phyloP scores from a whole-genome alignment of 257 asterid species.

The Apocynum venetum region DNA sequence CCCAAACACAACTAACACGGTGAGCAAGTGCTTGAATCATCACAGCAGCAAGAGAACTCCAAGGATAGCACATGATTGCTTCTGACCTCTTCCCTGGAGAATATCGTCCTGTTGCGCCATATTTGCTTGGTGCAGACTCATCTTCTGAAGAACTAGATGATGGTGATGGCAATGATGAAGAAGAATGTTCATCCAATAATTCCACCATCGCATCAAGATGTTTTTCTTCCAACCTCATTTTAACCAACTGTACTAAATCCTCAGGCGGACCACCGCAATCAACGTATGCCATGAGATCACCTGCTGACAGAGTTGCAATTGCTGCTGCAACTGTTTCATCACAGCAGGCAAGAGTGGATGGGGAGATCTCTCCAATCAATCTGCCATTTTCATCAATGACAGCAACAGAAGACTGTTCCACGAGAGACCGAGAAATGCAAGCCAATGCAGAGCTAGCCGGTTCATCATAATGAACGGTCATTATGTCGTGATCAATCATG shows the following conservation, averaged over 20 bases:
- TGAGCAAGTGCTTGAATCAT: slow-evolving; percentile 78
- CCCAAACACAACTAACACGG: slow-evolving; percentile 72
- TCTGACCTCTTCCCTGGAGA: slow-evolving; percentile 52
- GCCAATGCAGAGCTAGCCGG: slow-evolving; percentile 59
- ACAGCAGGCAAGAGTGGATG: slow-evolving; percentile 59
- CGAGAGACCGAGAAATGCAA: slow-evolving; percentile 35
- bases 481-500: slow-evolving; percentile 45
- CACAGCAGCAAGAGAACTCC: slow-evolving; percentile 78
- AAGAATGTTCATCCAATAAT: slow-evolving; percentile 48
- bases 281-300: slow-evolving; percentile 67
- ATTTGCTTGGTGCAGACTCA: slow-evolving; percentile 34
- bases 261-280: slow-evolving; percentile 71
- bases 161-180: slow-evolving; percentile 24
- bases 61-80: slow-evolving; percentile 57
- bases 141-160: slow-evolving; percentile 70
- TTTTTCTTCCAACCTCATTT: slow-evolving; percentile 52
- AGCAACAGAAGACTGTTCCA: slow-evolving; percentile 61
- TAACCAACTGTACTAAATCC: slow-evolving; percentile 56
- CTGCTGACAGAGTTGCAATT: slow-evolving; percentile 55
- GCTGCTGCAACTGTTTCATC: slow-evolving; percentile 69
- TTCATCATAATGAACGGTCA: slow-evolving; percentile 42
- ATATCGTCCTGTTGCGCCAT: slow-evolving; percentile 29
- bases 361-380: slow-evolving; percentile 75
- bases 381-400: slow-evolving; percentile 51
- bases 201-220: slow-evolving; percentile 47